Evolutionary conservation across 768 basidiomycete genomes (phyloP), one percentile per base, ranked within the genome.

Genomic region (Collybia sp.): DNA sequence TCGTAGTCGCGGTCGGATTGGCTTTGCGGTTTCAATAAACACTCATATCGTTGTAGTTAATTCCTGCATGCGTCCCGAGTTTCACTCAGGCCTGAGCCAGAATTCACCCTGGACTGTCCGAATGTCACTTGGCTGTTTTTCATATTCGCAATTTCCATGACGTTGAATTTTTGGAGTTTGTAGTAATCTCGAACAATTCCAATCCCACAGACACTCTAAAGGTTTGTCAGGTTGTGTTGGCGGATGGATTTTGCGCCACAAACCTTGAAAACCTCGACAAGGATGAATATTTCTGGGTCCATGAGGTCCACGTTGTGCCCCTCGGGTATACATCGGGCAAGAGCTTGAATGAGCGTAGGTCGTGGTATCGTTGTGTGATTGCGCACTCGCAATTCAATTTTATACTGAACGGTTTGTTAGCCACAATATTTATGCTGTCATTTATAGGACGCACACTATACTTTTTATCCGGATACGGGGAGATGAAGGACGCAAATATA

Each of bases 201-300:
- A 19, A 92, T 69, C 2, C 90, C 86, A 53, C 87, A 90, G 0
- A 86, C 69, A 51, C 80, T 82, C 88, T 91, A 12, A 13, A 36
- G 19, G 45, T 40, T 51, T 25, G 25, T 25, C 8, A 25, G 25
- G 25, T 25, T 25, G 8, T 25, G 25, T 8, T 8, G 8, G 25
- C 25, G 8, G 25, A 8, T 25, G 25, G 8, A 25, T 25, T 25
- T 25, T 8, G 3, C 25, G 8, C 12, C 13, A 60, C 68, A 36
- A 44, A 85, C 89, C 77, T 91, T 92, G 72, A 90, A 91, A 4
- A 92, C 73, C 55, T 92, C 88, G 5, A 90, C 80, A 6, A 92
- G 73, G 39, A 92, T 76, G 49, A 88, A 88, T 2, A 88, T 64
- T 36, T 85, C 76, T 0, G 89, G 84, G 51, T 82, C 64, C 25